phyloP scores from a whole-genome alignment of 495 filamentous ascomycete species.

The Cercophora samala region DNA sequence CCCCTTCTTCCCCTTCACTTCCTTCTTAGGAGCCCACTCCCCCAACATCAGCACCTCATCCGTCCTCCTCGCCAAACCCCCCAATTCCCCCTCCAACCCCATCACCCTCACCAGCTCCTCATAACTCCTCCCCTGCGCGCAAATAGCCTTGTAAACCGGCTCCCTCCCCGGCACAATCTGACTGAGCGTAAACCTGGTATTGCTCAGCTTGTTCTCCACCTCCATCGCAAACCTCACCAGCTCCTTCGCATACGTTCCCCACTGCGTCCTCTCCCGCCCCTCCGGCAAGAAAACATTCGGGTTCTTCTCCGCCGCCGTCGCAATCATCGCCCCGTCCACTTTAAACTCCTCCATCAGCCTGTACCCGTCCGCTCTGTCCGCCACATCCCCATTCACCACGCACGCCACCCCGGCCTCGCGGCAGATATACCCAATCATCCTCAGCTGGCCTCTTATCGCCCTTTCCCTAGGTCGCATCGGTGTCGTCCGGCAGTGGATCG shows the following conservation, averaged over 20 bases:
- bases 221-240: conserved; percentile 70
- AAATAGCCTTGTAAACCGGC: conserved; percentile 53
- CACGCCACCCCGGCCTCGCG: conserved; percentile 79
- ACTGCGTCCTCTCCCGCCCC: conserved; percentile 63
- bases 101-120: conserved; percentile 59
- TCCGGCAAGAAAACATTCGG: conserved; percentile 72
- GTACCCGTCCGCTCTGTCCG: conserved; percentile 61
- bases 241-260: conserved; percentile 69
- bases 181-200: conserved; percentile 85
- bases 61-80: conserved; percentile 35
- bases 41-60: conserved; percentile 53
- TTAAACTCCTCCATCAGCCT: conserved; percentile 68
- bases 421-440: conserved; percentile 75
- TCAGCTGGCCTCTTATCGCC: conserved; percentile 80
- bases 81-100: conserved; percentile 53
- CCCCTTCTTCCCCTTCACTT: background rate
- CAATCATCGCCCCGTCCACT: conserved; percentile 96
- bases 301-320: conserved; percentile 84
- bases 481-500: conserved; percentile 92
- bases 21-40: conserved; percentile 33
- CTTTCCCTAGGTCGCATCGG: conserved; percentile 88
- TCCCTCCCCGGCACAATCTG: conserved; percentile 82
- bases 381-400: conserved; percentile 92
- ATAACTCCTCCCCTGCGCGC: conserved; percentile 57
- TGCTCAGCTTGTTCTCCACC: conserved; percentile 79